Conservation (phyloP, 306 rosid genomes). For the Fragaria ananassa region DNA sequence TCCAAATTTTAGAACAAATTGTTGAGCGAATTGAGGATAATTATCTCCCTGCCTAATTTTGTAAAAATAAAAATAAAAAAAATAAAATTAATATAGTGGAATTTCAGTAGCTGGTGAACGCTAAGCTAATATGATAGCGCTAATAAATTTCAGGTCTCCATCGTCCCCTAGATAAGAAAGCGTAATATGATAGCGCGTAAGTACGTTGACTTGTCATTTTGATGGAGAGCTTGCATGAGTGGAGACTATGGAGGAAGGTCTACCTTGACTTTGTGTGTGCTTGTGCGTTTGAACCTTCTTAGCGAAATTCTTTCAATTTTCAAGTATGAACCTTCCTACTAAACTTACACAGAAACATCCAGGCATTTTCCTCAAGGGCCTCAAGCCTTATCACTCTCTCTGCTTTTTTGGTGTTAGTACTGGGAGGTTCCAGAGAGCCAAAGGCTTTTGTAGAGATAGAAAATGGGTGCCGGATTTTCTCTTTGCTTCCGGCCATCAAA, state of each 20-base stretch:
- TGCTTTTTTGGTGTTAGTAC: too few relatives aligned
- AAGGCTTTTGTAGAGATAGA: neutral
- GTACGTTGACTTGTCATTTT: neutral
- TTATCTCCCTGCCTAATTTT: too few relatives aligned
- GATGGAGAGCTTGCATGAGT: neutral
- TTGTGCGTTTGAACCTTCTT: neutral
- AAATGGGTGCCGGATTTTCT: constrained; percentile 68
- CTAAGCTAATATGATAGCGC: too few relatives aligned
- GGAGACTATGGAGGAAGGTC: neutral
- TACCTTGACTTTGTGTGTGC: neutral
- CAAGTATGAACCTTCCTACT: neutral
- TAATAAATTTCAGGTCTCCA: too few relatives aligned
- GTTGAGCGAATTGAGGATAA: too few relatives aligned
- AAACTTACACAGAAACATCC: neutral
- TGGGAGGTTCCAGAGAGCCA: too few relatives aligned
- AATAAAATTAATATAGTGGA: too few relatives aligned
- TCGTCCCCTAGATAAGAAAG: too few relatives aligned
- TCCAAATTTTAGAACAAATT: too few relatives aligned
- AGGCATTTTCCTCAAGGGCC: neutral
- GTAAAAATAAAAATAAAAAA: too few relatives aligned
- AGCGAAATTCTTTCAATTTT: neutral
- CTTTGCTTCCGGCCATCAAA: constrained; percentile 67
- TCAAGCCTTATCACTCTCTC: neutral
- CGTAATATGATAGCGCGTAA: neutral
- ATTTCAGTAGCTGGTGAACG: too few relatives aligned